Evolutionary conservation across 768 basidiomycete genomes (phyloP), one percentile per base, ranked within the genome.

Genomic region (Myochromella boudieri): DNA sequence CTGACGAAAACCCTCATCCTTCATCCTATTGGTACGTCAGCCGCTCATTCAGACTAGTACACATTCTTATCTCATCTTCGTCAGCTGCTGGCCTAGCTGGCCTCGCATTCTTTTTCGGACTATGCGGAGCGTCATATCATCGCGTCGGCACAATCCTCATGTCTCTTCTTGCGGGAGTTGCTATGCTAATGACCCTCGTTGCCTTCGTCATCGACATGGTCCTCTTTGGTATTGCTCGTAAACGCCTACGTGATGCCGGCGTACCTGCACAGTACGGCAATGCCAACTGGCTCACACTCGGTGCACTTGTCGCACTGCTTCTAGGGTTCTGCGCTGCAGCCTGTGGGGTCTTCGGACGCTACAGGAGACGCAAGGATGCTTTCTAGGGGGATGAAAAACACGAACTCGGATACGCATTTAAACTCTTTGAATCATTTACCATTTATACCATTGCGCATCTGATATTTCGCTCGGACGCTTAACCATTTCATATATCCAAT

Each of bases 281-380:
- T 62, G 90, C 87, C 34, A 83, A 82, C 60, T 94, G 91, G 91
- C 59, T 92, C 46, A 85, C 85, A 3, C 75, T 93, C 34, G 89
- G 80, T 46, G 88, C 89, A 1, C 69, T 87, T 40, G 74, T 80
- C 42, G 74, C 88, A 1, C 74, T 93, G 38, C 51, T 83, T 33
- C 49, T 91, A 12, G 84, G 77, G 20, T 84, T 84, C 67, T 86
- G 84, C 65, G 73, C 80, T 2, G 76, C 80, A 11, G 70, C 77
- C 3, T 82, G 81, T 54, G 86, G 86, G 24, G 69, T 80, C 42
- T 88, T 84, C 59, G 85, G 87, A 5, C 68, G 76, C 46, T 90
- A 85, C 66, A 76, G 74, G 54, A 71, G 64, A 48, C 63, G 62
- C 40, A 65, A 67, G 49, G 64, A 66, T 20, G 14, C 46, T 34